Evolutionary conservation across 164 flowering plant genomes (phyloP), one percentile per base, ranked within the genome.

Genomic region (Euptelea pleiosperma): DNA sequence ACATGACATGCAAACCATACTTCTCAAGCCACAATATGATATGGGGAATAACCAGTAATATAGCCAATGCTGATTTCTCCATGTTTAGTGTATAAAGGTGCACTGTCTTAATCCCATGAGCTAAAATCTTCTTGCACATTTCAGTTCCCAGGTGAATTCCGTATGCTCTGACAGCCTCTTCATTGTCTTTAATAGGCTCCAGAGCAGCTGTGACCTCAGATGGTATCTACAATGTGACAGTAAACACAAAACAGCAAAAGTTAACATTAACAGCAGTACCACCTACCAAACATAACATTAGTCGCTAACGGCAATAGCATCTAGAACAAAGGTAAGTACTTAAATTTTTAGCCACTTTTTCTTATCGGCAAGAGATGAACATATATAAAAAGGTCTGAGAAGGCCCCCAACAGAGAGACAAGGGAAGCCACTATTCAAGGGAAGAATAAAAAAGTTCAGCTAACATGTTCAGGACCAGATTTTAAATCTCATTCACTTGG

Each of bases 61-160:
- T 91, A 41, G 93, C 93, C 62, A 94, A 48, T 46, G 97, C 97
- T 57, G 97, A 81, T 66, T 86, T 88, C 62, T 91, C 99, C 97
- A 83, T 88, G 76, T 93, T 90, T 39, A 93, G 73, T 1, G 97
- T 93, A 48, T 94, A 94, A n/a, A 94, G 85, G 72, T 94, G 99
- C 72, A 93, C 16, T 19, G 90, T 79, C 66, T 75, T 86, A 66
- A 93, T 88, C 52, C 99, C 99, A 75, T 69, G 71, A 58, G 96
- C 85, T 62, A 93, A 61, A 63, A 93, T 93, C 78, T 90, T 90
- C 82, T 77, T 84, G 87, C 99, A 93, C 96, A 90, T 93, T 73
- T 93, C 97, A 3, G 99, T 90, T 73, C 91, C 99, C 68, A 85
- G 85, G 75, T 94, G 95, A 71, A 94, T 73, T 21, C 99, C 97